phyloP scores from a whole-genome alignment of 306 rosid species.

The Prunus campanulata region DNA sequence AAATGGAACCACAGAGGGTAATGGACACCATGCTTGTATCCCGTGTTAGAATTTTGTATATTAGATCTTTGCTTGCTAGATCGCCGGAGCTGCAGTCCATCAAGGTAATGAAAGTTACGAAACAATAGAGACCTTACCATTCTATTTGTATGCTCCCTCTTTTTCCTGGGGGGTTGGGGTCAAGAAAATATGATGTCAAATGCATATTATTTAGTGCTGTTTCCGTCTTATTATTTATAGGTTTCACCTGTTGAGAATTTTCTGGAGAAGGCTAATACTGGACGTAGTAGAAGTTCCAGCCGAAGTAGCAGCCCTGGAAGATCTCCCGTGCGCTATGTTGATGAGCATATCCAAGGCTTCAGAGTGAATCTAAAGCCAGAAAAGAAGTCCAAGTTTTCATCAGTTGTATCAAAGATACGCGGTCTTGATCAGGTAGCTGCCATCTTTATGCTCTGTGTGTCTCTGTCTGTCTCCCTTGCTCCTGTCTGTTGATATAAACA shows the following conservation, averaged over 20 bases:
- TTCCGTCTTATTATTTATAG: slow-evolving; percentile 43
- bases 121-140: slow-evolving; percentile 7
- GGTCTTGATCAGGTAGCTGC: slow-evolving; percentile 90
- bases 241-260: slow-evolving; percentile 84
- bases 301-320: slow-evolving; percentile 90
- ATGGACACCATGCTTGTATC: slow-evolving; percentile 99
- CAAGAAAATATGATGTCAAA: neutral
- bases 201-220: slow-evolving; percentile 8
- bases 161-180: neutral
- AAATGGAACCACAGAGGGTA: slow-evolving; percentile 94
- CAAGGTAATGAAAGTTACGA: slow-evolving; percentile 50
- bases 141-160: slow-evolving; percentile 4
- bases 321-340: slow-evolving; percentile 73
- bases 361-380: slow-evolving; percentile 87
- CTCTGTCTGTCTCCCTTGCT: neutral
- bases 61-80: slow-evolving; percentile 92
- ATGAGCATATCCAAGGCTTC: slow-evolving; percentile 85
- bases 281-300: slow-evolving; percentile 90
- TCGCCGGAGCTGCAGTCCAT: slow-evolving; percentile 97
- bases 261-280: slow-evolving; percentile 76
- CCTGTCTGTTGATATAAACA: neutral
- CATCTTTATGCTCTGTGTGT: slow-evolving; percentile 10
- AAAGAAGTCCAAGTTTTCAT: slow-evolving; percentile 88
- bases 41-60: slow-evolving; percentile 92
- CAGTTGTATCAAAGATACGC: slow-evolving; percentile 92